phyloP scores from a whole-genome alignment of 1,139 yeast genomes.

The Pichia sp. region DNA sequence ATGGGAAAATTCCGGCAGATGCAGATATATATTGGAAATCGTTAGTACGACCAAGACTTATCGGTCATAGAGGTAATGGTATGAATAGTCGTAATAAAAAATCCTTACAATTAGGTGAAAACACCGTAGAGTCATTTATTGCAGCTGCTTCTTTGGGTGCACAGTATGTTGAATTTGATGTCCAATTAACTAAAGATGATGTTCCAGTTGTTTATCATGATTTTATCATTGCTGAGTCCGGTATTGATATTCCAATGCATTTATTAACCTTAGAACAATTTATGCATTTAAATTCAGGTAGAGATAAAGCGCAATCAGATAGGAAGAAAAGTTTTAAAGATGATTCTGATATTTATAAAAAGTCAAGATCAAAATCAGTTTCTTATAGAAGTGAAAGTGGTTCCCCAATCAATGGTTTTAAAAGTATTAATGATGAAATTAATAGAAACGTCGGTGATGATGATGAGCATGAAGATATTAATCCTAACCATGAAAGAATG shows the following conservation, averaged over 20 bases:
- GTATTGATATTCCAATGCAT: conserved; percentile 96
- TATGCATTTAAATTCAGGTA: conserved; percentile 46
- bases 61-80: conserved; percentile 96
- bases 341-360: conserved; percentile 26
- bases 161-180: conserved; percentile 91
- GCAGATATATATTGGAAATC: conserved; percentile 92
- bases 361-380: conserved; percentile 23
- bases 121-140: conserved; percentile 89
- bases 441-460: neutral
- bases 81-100: conserved; percentile 65
- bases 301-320: conserved; percentile 23
- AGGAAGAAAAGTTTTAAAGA: conserved; percentile 23
- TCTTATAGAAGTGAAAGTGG: conserved; percentile 7
- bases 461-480: conserved; percentile 16
- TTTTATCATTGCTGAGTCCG: conserved; percentile 90
- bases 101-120: conserved; percentile 90
- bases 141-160: conserved; percentile 97
- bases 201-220: conserved; percentile 95
- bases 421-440: neutral
- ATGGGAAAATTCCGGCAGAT: conserved; percentile 59
- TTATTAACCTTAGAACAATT: conserved; percentile 86
- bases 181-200: conserved; percentile 88
- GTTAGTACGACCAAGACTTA: conserved; percentile 79
- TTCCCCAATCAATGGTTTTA: no score
- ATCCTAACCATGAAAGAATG: conserved; percentile 58